phyloP scores from a whole-genome alignment of 306 rosid species.

The Gynostemma pentaphyllum region DNA sequence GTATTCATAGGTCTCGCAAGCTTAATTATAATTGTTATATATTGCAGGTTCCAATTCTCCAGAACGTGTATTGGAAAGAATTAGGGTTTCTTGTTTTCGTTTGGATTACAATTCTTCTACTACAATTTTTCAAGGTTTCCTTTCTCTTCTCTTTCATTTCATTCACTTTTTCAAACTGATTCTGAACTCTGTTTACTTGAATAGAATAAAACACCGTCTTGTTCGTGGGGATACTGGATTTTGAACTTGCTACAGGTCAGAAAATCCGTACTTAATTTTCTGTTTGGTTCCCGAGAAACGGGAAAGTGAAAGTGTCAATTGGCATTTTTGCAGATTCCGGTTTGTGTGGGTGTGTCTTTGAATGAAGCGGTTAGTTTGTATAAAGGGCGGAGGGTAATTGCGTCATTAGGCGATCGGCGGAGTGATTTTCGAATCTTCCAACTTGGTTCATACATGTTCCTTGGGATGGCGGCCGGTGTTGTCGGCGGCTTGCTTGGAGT shows the following conservation, averaged over 20 bases:
- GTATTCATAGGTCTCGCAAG: slow-evolving; percentile 10
- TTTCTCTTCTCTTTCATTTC: neutral
- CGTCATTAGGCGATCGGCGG: slow-evolving; percentile 50
- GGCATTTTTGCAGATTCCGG: slow-evolving; percentile 78
- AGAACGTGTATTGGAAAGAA: slow-evolving; percentile 81
- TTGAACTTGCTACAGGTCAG: slow-evolving; percentile 68
- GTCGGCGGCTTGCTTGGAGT: slow-evolving; percentile 91
- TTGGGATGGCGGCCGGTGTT: slow-evolving; percentile 63
- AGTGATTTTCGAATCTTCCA: slow-evolving; percentile 32
- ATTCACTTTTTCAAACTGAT: no score
- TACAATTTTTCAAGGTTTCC: slow-evolving; percentile 72
- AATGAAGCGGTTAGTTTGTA: slow-evolving; percentile 68
- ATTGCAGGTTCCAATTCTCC: slow-evolving; percentile 46
- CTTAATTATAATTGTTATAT: slow-evolving; percentile 16
- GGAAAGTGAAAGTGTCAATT: no score
- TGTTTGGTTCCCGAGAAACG: neutral
- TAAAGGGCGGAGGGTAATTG: slow-evolving; percentile 48
- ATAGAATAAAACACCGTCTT: slow-evolving; percentile 44
- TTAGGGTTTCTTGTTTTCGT: slow-evolving; percentile 75
- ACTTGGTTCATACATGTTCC: slow-evolving; percentile 39
- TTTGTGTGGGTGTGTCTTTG: slow-evolving; percentile 55
- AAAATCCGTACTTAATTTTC: neutral
- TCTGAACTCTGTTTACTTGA: no score
- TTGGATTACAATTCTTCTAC: slow-evolving; percentile 70
- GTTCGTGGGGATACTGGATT: slow-evolving; percentile 64